phyloP scores from a whole-genome alignment of 2,329 filamentous ascomycete species.

The Trichoderma sp. region DNA sequence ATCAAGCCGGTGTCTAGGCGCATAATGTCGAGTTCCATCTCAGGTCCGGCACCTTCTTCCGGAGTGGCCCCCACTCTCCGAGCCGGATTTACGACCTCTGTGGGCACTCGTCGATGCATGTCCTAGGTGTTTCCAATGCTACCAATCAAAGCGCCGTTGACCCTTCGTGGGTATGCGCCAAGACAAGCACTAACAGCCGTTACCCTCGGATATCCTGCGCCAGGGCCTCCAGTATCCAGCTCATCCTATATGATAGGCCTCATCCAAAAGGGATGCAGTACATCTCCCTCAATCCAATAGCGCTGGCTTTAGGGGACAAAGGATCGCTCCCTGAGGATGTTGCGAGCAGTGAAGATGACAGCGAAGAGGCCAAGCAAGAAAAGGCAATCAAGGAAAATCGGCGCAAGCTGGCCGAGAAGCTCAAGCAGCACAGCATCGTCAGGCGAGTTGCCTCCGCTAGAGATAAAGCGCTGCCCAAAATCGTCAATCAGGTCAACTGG shows the following conservation, averaged over 20 bases:
- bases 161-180: constrained; percentile 64
- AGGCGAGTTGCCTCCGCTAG: constrained; percentile 74
- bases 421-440: constrained; percentile 82
- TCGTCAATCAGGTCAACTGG: constrained; percentile 94
- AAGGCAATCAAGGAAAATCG: constrained; percentile 56
- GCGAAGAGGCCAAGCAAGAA: constrained; percentile 67
- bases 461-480: constrained; percentile 73
- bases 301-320: constrained; percentile 78
- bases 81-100: constrained; percentile 80
- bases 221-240: constrained; percentile 71
- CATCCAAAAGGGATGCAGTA: constrained; percentile 91
- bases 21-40: constrained; percentile 85
- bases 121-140: constrained; percentile 78
- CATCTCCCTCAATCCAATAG: constrained; percentile 84
- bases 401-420: constrained; percentile 72
- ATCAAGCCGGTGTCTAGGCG: constrained; percentile 45
- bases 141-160: constrained; percentile 51
- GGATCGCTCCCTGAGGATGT: constrained; percentile 38
- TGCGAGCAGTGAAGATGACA: constrained; percentile 45
- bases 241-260: constrained; percentile 85
- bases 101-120: constrained; percentile 76
- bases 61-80: constrained; percentile 76
- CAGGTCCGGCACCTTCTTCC: constrained; percentile 76
- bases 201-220: constrained; percentile 74
- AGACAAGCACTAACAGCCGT: constrained; percentile 47